Conservation (phyloP, 441 rosid genomes). For the Adansonia grandidieri region DNA sequence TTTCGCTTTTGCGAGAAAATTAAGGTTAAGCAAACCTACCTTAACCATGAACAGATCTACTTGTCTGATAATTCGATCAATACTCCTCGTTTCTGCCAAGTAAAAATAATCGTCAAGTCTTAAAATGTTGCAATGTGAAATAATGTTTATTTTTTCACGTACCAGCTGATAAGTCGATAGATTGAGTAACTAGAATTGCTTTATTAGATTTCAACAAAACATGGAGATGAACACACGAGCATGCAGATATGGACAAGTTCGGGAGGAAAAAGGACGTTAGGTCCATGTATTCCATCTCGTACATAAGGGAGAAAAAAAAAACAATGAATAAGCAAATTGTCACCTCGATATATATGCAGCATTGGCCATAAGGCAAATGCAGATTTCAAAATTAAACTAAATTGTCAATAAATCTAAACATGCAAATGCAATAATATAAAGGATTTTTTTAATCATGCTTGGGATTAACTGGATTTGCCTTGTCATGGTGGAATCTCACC, state of each 20-base stretch:
- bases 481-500: constrained; percentile 69
- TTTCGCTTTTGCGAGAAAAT: no score
- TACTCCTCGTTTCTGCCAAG: no score
- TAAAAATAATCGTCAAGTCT: no score
- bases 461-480: constrained; percentile 39
- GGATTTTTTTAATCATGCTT: constrained; percentile 35
- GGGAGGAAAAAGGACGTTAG: background rate
- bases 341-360: constrained; percentile 31
- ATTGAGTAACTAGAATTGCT: background rate
- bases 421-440: constrained; percentile 27
- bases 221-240: background rate
- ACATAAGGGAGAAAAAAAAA: constrained; percentile 22
- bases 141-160: no score
- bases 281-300: constrained; percentile 12
- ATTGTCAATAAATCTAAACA: constrained; percentile 9
- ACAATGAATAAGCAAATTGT: constrained; percentile 48
- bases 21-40: no score
- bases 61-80: no score
- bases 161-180: background rate
- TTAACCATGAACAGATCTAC: no score
- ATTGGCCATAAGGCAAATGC: constrained; percentile 19
- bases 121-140: no score
- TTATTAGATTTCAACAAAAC: background rate
- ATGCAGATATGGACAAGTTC: background rate
- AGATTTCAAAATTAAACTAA: background rate